Percentiles rank a stretch among this genome's conserved stretches.
These are phyloP conservation scores for Zasmidium angulare DNA, from an alignment of 2,329 filamentous ascomycete species.

Conservation along the genomic window DNA sequence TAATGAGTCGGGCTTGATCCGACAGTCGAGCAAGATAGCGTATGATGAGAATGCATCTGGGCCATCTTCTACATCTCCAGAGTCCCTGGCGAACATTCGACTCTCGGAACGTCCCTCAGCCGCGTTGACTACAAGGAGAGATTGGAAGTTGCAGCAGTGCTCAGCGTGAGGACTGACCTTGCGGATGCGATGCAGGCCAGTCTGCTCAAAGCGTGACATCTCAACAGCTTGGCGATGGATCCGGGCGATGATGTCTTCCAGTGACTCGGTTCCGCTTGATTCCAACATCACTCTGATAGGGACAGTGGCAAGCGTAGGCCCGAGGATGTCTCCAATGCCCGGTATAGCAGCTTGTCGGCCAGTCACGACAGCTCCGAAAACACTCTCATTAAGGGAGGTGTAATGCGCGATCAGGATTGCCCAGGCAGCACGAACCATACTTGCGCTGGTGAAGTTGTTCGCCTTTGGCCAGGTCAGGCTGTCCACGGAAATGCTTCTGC, in stretches of 20 bases:
- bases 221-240: conserved; percentile 3
- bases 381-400: conserved; percentile 8
- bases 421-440: conserved; percentile 15
- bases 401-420: conserved; percentile 9
- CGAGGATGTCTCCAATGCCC: conserved; percentile 20
- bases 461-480: conserved; percentile 8
- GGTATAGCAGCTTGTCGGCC: conserved; percentile 32
- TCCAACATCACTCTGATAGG: conserved; percentile 36
- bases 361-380: conserved; percentile 16
- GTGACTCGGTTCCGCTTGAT: background rate
- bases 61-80: background rate
- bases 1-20: background rate
- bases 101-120: background rate
- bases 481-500: conserved; percentile 23
- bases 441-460: conserved; percentile 12
- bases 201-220: conserved; percentile 30
- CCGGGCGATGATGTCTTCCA: background rate
- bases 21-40: conserved; percentile 11
- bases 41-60: conserved; percentile 12
- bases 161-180: conserved; percentile 52
- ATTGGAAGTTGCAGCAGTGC: conserved; percentile 47
- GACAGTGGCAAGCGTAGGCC: conserved; percentile 40
- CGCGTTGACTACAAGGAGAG: conserved; percentile 3
- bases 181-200: conserved; percentile 39
- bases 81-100: background rate